These are phyloP conservation scores for Pseudocercospora ulei DNA, from an alignment of 2,329 filamentous ascomycete genomes.

Conservation along the genomic window DNA sequence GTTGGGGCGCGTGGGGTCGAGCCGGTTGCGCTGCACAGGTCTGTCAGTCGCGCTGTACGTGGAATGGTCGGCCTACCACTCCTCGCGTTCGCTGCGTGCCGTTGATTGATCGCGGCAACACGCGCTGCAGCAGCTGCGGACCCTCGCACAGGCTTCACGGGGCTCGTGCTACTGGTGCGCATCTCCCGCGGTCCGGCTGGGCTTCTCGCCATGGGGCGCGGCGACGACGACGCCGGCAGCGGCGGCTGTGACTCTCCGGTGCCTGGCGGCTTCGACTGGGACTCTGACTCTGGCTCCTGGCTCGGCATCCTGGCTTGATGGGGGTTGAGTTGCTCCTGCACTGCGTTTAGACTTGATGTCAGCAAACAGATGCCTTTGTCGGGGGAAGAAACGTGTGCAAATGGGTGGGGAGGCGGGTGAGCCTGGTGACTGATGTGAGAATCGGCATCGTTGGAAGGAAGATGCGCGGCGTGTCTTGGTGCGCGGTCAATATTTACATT, in stretches of 20 bases:
- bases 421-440: neutral
- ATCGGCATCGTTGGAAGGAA: neutral
- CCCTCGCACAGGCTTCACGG: neutral
- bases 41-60: too few species aligned
- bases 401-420: conserved; percentile 3
- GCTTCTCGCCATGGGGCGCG: neutral
- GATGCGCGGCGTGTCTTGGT: conserved; percentile 5
- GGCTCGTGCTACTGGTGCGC: neutral
- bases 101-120: too few species aligned
- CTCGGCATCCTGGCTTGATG: neutral
- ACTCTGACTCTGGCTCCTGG: conserved; percentile 1
- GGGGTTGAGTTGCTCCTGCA: neutral
- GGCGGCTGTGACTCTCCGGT: too few species aligned
- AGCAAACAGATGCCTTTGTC: conserved; percentile 3
- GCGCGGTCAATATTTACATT: conserved; percentile 9
- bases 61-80: too few species aligned
- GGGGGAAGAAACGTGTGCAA: neutral
- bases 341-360: conserved; percentile 2
- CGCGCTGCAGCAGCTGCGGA: neutral
- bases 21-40: too few species aligned
- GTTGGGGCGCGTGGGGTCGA: too few species aligned
- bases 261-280: neutral
- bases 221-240: conserved; percentile 1
- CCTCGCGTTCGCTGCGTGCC: too few species aligned
- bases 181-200: neutral